These are phyloP conservation scores for Globisporangium barbulae DNA, from an alignment of 352 stramenopile genomes.

Conservation along the genomic window DNA sequence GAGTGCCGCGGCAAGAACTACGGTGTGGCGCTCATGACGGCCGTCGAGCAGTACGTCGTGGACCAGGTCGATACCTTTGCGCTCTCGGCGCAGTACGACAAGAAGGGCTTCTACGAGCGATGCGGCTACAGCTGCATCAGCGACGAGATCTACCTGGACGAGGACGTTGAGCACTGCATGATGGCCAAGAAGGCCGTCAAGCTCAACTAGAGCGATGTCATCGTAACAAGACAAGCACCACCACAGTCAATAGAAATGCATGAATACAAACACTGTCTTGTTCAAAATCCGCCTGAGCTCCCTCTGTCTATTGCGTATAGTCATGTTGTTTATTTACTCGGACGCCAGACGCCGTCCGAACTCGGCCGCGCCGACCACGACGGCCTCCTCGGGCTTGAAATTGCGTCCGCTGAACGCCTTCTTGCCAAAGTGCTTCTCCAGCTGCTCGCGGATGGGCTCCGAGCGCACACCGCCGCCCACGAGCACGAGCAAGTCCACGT, in stretches of 20 bases:
- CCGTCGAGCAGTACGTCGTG: constrained; percentile 28
- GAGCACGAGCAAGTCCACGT: constrained; percentile 49
- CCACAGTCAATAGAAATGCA: not conserved
- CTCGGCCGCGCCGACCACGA: constrained; percentile 55
- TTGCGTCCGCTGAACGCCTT: constrained; percentile 44
- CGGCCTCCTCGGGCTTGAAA: constrained; percentile 57
- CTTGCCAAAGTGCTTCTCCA: constrained; percentile 49
- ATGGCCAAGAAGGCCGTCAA: constrained; percentile 3
- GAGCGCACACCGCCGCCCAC: constrained; percentile 54
- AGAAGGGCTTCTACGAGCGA: constrained; percentile 65
- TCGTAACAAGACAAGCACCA: not conserved
- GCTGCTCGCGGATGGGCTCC: constrained; percentile 42
- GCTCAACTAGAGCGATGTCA: not conserved
- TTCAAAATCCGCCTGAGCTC: not conserved
- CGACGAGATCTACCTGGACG: constrained; percentile 54
- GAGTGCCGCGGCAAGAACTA: constrained; percentile 56
- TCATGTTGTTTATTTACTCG: constrained; percentile 12
- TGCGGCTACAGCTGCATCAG: constrained; percentile 51
- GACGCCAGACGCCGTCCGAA: constrained; percentile 40
- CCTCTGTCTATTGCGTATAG: not conserved
- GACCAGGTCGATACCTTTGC: constrained; percentile 31
- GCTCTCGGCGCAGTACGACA: constrained; percentile 49
- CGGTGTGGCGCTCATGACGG: constrained; percentile 39
- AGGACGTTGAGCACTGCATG: constrained; percentile 52
- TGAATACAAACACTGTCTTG: not conserved